phyloP scores from a whole-genome alignment of 2,329 filamentous ascomycete species.

The Plenodomus biglobosus region DNA sequence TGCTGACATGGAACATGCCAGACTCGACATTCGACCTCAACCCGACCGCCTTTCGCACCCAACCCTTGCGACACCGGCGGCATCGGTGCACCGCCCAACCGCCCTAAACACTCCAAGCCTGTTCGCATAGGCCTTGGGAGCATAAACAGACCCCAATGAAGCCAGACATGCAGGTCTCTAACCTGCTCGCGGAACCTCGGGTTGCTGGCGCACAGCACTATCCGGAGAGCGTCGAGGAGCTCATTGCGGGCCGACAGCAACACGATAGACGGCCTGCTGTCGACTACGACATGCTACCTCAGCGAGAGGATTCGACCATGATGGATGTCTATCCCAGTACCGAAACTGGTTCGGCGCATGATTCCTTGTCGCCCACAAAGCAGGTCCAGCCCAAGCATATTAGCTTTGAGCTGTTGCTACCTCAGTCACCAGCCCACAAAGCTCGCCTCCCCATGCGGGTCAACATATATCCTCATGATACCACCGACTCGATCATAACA shows the following conservation, averaged over 20 bases:
- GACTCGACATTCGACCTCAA: constrained; percentile 26
- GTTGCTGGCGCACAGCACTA: constrained; percentile 30
- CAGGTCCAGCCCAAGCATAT: constrained; percentile 64
- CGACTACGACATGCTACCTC: constrained; percentile 32
- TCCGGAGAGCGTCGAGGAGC: constrained; percentile 27
- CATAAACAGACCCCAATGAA: constrained; percentile 5
- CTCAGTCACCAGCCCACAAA: constrained; percentile 66
- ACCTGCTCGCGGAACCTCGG: constrained; percentile 31
- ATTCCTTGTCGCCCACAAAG: constrained; percentile 43
- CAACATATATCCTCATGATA: constrained; percentile 93
- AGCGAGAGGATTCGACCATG: constrained; percentile 34
- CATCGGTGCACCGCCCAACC: constrained; percentile 35
- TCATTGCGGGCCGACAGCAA: constrained; percentile 34
- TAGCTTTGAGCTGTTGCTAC: constrained; percentile 74
- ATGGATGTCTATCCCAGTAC: constrained; percentile 42
- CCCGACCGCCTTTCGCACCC: constrained; percentile 36
- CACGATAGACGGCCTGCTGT: constrained; percentile 24
- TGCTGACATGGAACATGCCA: constrained; percentile 27
- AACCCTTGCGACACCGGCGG: constrained; percentile 46
- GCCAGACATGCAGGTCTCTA: constrained; percentile 37
- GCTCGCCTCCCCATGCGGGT: constrained; percentile 82
- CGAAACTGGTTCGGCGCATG: constrained; percentile 34
- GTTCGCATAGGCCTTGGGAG: constrained; percentile 20
- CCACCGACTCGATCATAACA: constrained; percentile 94
- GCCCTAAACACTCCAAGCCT: constrained; percentile 23